Percentiles rank a stretch among this genome's conserved stretches.
Conservation (phyloP, 768 basidiomycete genomes). For the Plicaturopsis crispa region DNA sequence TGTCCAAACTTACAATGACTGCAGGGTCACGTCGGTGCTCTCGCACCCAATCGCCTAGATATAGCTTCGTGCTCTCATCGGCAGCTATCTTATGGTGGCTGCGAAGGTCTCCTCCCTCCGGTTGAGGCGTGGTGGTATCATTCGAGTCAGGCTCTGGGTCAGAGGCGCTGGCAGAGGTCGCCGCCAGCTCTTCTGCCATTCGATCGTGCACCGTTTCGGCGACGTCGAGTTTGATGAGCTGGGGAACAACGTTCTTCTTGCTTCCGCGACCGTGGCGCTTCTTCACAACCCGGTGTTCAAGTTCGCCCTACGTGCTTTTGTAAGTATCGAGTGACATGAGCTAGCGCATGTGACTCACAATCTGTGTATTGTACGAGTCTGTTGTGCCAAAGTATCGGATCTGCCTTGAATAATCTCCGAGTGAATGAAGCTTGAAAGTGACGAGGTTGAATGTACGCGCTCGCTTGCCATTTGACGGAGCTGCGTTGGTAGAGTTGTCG, state of each 20-base stretch:
- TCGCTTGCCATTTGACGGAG: not conserved
- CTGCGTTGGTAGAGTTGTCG: not conserved
- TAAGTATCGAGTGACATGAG: not conserved
- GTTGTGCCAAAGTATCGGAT: conserved; percentile 23
- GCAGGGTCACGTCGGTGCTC: conserved; percentile 1
- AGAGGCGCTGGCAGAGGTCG: not conserved
- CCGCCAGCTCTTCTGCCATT: not conserved
- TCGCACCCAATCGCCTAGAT: not conserved
- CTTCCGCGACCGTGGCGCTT: conserved; percentile 25
- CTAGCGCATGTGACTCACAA: conserved; percentile 14
- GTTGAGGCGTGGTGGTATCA: too few relatives aligned
- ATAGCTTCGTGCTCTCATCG: not conserved
- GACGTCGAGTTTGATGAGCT: conserved; percentile 18
- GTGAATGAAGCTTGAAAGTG: conserved; percentile 12
- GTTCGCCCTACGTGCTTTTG: conserved; percentile 23
- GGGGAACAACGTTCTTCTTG: conserved; percentile 19
- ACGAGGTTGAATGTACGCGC: conserved; percentile 9
- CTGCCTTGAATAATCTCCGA: conserved; percentile 9
- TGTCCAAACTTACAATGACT: not conserved
- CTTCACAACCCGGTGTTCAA: conserved; percentile 29
- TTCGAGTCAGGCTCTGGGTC: too few relatives aligned
- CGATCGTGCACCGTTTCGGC: not conserved
- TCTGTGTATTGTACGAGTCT: conserved; percentile 25
- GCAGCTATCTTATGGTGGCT: not conserved
- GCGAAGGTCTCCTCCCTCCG: too few relatives aligned